phyloP scores from a whole-genome alignment of 1,284 basidiomycete species.

The Puccinia polysora region DNA sequence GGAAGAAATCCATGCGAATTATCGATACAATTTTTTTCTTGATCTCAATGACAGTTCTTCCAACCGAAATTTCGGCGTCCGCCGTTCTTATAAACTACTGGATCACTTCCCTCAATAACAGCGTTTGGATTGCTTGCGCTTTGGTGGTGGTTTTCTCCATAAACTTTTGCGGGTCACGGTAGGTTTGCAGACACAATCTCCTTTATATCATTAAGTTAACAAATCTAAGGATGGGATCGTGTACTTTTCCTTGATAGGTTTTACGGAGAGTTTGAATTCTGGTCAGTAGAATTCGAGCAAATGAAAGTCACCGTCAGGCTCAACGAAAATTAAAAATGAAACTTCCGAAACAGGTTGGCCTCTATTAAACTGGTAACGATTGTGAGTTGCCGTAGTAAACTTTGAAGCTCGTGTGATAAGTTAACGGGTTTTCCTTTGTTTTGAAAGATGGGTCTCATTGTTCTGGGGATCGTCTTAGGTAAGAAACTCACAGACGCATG shows the following conservation, averaged over 20 bases:
- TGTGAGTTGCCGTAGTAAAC: no score
- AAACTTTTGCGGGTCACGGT: slow-evolving; percentile 67
- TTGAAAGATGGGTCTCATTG: slow-evolving; percentile 17
- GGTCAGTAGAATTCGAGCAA: slow-evolving; percentile 33
- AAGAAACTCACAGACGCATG: neutral
- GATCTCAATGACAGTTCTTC: no score
- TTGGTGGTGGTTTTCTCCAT: slow-evolving; percentile 68
- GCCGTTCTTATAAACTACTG: slow-evolving; percentile 74
- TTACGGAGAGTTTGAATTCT: slow-evolving; percentile 42
- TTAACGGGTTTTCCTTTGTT: neutral
- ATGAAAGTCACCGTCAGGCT: neutral
- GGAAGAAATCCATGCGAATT: no score
- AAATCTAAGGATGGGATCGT: neutral
- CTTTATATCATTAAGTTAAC: no score
- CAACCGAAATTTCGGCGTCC: slow-evolving; percentile 71
- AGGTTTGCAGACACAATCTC: no score
- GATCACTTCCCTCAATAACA: slow-evolving; percentile 62
- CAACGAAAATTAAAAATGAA: no score
- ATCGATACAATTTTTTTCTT: neutral
- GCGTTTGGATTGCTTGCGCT: slow-evolving; percentile 71
- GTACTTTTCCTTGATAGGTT: slow-evolving; percentile 2
- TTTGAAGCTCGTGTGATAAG: no score
- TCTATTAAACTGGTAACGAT: slow-evolving; percentile 42
- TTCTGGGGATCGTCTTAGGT: slow-evolving; percentile 37
- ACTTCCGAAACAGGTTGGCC: slow-evolving; percentile 32